Evolutionary conservation across 345 rosid genomes (phyloP).

Genomic region (Balakata baccata): DNA sequence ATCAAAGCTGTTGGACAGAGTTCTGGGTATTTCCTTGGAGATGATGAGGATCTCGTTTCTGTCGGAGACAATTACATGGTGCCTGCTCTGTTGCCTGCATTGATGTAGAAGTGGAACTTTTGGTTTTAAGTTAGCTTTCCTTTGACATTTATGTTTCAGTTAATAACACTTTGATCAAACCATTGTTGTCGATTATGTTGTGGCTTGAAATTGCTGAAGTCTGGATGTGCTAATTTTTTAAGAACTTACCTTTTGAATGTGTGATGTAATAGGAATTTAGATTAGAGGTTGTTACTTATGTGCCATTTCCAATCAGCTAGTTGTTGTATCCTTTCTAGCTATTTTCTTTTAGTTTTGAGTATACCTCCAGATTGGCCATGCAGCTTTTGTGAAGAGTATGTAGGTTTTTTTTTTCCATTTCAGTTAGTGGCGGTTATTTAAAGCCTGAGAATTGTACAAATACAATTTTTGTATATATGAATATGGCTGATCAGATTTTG

Average conservation of each 20-base stretch:
- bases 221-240: conserved; percentile 20
- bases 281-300: conserved; percentile 8
- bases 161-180: conserved; percentile 29
- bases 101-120: conserved; percentile 18
- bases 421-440: conserved; percentile 1
- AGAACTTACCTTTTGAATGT: conserved; percentile 24
- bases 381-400: neutral
- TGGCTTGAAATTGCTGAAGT: conserved; percentile 26
- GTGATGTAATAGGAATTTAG: conserved; percentile 41
- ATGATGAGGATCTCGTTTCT: conserved; percentile 3
- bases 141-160: conserved; percentile 33
- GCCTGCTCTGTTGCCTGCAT: neutral
- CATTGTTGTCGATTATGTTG: conserved; percentile 36
- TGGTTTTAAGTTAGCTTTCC: conserved; percentile 23
- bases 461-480: conserved; percentile 6
- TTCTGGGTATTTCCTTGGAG: neutral
- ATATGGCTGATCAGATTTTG: conserved; percentile 11
- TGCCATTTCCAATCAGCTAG: neutral
- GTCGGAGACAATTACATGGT: neutral
- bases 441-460: conserved; percentile 14
- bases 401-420: neutral
- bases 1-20: neutral
- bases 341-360: neutral
- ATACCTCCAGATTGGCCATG: conserved; percentile 4
- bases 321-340: neutral